Base-by-base conservation (phyloP, 1,139 yeast genomes). In the Pichia sp. region DNA sequence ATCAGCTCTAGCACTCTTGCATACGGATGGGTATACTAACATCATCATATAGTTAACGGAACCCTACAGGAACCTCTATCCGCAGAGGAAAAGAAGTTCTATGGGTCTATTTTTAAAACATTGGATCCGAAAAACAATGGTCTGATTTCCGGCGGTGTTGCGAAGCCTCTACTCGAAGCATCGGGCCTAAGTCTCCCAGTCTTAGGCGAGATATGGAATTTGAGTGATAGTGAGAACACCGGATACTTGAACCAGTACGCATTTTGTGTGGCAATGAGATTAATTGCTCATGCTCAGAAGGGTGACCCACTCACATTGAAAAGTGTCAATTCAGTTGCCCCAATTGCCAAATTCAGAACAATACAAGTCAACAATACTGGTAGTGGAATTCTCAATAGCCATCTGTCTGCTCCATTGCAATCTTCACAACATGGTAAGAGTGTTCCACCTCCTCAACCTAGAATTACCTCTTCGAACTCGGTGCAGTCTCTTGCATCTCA, bases 151-250 rank as follows among this genome's bases (percentile, higher is more conserved):
- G 99, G 99, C 38, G 95, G 87, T 47, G 83, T 85, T 53, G 92
- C 97, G 13, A 80, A 95, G 62, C 77, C 88, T 8, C 77, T 95
- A 5, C 84, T 95, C 62, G 96, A 92, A 64, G 87, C 87, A 58
- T 85, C 96, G 2, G 95, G 96, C 0, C 77, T 93, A 54, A 85
- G 95, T 7, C 86, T 95, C 2, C 77, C 83, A 19, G 74, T 81
- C 42, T 75, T 93, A 52, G 97, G 97, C 4, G 95, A 90, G 69
- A 85, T 95, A 58, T 95, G 99, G 99, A 95, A 89, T 69, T 69
- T 87, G 49, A 92, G 96, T 15, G 99, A 93, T 72, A 79, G 81
- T 19, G 85, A 84, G 59, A 90, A 90, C 71, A 78, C 84, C 62
- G 99, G 99, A 0, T 88, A 86, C 67, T 76, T 95, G 62, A 86